A percentile compares a stretch with the other conserved stretches of the same genome.
Conservation (phyloP, 2,329 filamentous ascomycete species). For the Byssothecium circinans region DNA sequence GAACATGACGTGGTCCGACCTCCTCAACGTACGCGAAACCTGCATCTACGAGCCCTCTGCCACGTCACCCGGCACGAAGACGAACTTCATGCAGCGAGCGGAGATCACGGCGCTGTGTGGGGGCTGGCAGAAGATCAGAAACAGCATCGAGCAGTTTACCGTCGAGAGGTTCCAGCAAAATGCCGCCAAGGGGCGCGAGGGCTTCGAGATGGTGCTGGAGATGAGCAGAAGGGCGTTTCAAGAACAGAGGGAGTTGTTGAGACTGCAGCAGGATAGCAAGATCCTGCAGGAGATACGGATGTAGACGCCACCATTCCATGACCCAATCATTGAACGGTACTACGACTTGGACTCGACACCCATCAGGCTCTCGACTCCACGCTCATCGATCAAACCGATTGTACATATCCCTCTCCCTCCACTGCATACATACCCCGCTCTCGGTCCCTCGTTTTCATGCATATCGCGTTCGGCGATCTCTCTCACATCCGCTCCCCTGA, state of each 20-base stretch:
- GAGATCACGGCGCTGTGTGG: constrained; percentile 92
- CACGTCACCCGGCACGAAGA: constrained; percentile 57
- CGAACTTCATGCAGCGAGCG: constrained; percentile 84
- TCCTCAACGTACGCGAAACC: constrained; percentile 90
- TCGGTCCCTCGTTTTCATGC: background rate
- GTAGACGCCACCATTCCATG: constrained; percentile 12
- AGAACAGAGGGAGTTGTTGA: constrained; percentile 73
- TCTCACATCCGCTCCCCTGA: background rate
- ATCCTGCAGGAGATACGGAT: constrained; percentile 38
- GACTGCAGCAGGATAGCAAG: constrained; percentile 44
- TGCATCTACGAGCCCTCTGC: constrained; percentile 75
- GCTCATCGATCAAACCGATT: background rate
- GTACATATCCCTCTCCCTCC: background rate
- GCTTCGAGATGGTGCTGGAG: constrained; percentile 90
- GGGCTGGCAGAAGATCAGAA: constrained; percentile 96
- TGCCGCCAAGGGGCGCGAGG: constrained; percentile 84
- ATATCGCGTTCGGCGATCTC: background rate
- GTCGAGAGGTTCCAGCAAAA: constrained; percentile 91
- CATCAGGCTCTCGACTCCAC: background rate
- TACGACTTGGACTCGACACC: background rate
- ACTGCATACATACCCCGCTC: background rate
- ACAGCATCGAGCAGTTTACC: constrained; percentile 89
- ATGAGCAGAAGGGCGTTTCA: constrained; percentile 91
- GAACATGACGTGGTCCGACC: constrained; percentile 90
- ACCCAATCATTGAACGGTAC: too few species aligned